Conservation (phyloP, 768 basidiomycete species). For the Russula vinacea region DNA sequence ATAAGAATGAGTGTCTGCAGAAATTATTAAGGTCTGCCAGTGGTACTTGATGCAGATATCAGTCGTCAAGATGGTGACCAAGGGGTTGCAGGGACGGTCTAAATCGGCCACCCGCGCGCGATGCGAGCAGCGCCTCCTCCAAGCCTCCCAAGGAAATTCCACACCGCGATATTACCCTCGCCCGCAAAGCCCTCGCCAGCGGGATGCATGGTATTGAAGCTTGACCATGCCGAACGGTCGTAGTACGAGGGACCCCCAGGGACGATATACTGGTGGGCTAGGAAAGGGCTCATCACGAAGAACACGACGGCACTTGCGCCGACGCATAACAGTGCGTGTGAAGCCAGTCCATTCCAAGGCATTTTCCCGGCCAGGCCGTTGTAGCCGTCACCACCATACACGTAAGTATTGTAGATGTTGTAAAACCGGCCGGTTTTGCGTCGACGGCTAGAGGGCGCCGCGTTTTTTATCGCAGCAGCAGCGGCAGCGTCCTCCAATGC, state of each 20-base stretch:
- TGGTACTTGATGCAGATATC: too few species aligned
- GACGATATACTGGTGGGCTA: constrained; percentile 51
- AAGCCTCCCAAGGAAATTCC: constrained; percentile 67
- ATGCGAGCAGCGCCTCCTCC: constrained; percentile 74
- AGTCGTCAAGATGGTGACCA: neutral
- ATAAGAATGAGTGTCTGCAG: neutral
- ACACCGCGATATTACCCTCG: constrained; percentile 59
- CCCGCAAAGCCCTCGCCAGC: constrained; percentile 64
- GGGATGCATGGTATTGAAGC: constrained; percentile 69
- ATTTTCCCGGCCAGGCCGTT: constrained; percentile 31
- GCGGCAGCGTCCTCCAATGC: constrained; percentile 44
- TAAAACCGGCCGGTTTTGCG: constrained; percentile 57
- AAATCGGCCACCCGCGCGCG: constrained; percentile 77
- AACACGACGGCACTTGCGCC: constrained; percentile 62
- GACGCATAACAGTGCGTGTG: constrained; percentile 43
- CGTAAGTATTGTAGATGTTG: constrained; percentile 81
- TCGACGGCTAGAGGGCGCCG: constrained; percentile 28
- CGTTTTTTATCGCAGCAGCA: neutral
- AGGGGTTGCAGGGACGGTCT: constrained; percentile 14
- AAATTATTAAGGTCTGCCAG: neutral
- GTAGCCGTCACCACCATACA: constrained; percentile 44
- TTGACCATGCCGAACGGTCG: constrained; percentile 75
- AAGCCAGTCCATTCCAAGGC: constrained; percentile 20
- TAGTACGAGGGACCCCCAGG: constrained; percentile 71
- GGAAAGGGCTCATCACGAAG: constrained; percentile 58